phyloP scores from a whole-genome alignment of 768 basidiomycete species.

The Amanita rimosa region DNA sequence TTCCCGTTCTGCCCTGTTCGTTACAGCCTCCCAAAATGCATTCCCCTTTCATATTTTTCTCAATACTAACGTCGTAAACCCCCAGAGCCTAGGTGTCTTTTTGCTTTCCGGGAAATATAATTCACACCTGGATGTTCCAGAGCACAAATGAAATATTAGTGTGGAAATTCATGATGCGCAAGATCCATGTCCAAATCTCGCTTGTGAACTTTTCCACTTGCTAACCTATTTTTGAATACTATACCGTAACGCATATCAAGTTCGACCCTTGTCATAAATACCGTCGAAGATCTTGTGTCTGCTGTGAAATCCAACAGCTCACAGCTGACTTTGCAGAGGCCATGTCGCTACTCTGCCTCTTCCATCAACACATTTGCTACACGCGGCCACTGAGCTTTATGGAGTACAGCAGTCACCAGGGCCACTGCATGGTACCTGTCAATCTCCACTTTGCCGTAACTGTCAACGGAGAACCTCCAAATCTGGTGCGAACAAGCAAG shows the following conservation, averaged over 20 bases:
- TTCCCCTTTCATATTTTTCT: not conserved
- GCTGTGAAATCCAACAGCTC: too few species aligned
- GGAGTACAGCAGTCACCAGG: too few species aligned
- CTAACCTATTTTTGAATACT: not conserved
- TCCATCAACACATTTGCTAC: too few species aligned
- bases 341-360: too few species aligned
- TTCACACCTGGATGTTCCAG: not conserved
- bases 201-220: not conserved
- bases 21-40: not conserved
- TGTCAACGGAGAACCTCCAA: not conserved
- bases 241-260: not conserved
- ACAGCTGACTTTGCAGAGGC: too few species aligned
- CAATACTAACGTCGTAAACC: not conserved
- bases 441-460: not conserved
- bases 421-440: not conserved
- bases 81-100: not conserved
- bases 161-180: not conserved
- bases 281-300: too few species aligned
- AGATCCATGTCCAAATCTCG: not conserved
- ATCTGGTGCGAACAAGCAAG: not conserved
- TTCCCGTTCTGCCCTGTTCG: not conserved
- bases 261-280: too few species aligned
- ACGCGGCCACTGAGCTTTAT: too few species aligned
- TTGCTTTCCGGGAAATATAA: not conserved
- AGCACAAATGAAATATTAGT: not conserved